Evolutionary conservation across 139 green algal species (phyloP).

Genomic region (Spirogloea muscicola): DNA sequence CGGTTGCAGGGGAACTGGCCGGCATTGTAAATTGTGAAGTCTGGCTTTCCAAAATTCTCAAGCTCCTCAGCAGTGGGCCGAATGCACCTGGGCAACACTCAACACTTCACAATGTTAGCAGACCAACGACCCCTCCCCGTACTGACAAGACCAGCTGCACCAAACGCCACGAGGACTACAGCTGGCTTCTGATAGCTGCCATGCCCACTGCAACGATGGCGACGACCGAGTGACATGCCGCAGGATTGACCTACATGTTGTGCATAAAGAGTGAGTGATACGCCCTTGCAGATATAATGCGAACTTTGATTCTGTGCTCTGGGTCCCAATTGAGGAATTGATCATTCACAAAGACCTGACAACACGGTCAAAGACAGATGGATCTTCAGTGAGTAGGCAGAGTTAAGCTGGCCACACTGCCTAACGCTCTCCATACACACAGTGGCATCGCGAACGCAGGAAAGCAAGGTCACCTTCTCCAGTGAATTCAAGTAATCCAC

Average conservation of each 20-base stretch:
- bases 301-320: constrained; percentile 40
- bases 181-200: too few relatives aligned
- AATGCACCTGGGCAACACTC: constrained; percentile 57
- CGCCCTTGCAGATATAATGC: constrained; percentile 69
- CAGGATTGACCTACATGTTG: constrained; percentile 83
- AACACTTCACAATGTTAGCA: background rate
- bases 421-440: too few relatives aligned
- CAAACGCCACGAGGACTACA: too few relatives aligned
- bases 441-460: too few relatives aligned
- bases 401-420: too few relatives aligned
- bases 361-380: too few relatives aligned
- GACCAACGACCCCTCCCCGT: too few relatives aligned
- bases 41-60: constrained; percentile 64
- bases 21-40: constrained; percentile 95
- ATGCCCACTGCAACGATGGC: too few relatives aligned
- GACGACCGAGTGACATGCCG: too few relatives aligned
- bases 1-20: constrained; percentile 81
- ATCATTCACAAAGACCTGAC: too few relatives aligned
- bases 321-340: constrained; percentile 43
- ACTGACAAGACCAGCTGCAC: too few relatives aligned
- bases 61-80: constrained; percentile 71
- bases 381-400: too few relatives aligned
- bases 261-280: constrained; percentile 97
- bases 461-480: constrained; percentile 18
- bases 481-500: constrained; percentile 42